Conservation (phyloP, 306 rosid genomes). For the Datisca glomerata region DNA sequence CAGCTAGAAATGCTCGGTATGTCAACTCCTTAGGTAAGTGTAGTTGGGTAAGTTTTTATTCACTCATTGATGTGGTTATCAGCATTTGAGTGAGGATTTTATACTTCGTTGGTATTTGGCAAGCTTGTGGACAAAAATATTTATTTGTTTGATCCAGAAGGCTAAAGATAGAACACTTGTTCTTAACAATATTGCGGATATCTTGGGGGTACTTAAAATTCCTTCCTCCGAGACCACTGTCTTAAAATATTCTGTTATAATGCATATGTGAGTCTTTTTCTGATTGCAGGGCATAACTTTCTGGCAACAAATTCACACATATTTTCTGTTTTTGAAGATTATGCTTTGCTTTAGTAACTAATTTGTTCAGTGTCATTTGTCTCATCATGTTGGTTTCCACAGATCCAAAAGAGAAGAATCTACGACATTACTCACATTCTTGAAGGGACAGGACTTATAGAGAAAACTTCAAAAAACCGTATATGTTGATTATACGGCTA, state of each 20-base stretch:
- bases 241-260: no score
- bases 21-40: not conserved
- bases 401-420: slow-evolving; percentile 81
- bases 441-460: slow-evolving; percentile 73
- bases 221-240: slow-evolving; percentile 2
- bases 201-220: slow-evolving; percentile 43
- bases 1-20: not conserved
- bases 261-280: slow-evolving; percentile 1
- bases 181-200: slow-evolving; percentile 51
- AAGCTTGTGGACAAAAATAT: slow-evolving; percentile 82
- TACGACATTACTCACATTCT: slow-evolving; percentile 84
- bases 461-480: slow-evolving; percentile 69
- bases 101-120: slow-evolving; percentile 19
- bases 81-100: not conserved
- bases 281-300: not conserved
- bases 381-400: slow-evolving; percentile 14
- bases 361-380: not conserved
- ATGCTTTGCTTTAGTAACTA: not conserved
- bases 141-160: slow-evolving; percentile 42
- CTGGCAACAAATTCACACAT: not conserved
- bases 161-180: slow-evolving; percentile 67
- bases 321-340: not conserved
- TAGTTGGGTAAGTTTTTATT: not conserved
- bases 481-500: no score
- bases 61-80: slow-evolving; percentile 4